These are phyloP conservation scores for Chlorella vulgaris DNA, from an alignment of 139 green algal species.

Conservation along the genomic window DNA sequence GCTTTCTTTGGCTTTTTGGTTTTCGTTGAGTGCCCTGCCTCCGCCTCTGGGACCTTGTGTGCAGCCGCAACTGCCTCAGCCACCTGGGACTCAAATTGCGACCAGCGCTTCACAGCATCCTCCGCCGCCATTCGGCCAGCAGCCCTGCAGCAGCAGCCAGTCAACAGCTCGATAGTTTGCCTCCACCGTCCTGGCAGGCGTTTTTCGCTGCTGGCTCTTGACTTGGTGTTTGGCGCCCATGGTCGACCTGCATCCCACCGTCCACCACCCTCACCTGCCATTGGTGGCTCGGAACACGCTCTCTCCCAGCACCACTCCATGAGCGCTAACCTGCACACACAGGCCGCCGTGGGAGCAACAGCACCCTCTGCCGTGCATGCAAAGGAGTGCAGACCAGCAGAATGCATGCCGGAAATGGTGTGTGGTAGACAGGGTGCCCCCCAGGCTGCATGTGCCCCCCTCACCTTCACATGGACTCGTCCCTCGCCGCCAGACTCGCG, in stretches of 20 bases:
- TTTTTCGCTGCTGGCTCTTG: too few species aligned
- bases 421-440: too few species aligned
- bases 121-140: neutral
- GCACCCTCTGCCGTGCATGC: too few species aligned
- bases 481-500: neutral
- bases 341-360: neutral
- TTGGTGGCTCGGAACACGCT: slow-evolving; percentile 11
- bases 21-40: too few species aligned
- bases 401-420: too few species aligned
- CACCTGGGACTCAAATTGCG: too few species aligned
- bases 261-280: neutral
- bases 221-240: too few species aligned
- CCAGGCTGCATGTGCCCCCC: neutral
- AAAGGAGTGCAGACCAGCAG: too few species aligned
- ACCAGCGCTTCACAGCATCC: neutral
- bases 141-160: neutral
- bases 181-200: neutral
- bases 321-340: slow-evolving; percentile 14
- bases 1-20: too few species aligned
- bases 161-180: neutral
- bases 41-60: neutral
- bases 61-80: too few species aligned
- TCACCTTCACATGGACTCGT: slow-evolving; percentile 16
- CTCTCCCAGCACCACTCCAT: slow-evolving; percentile 18
- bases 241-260: too few species aligned